Evolutionary conservation across 2,329 filamentous ascomycete species (phyloP), one percentile per base, ranked within the genome.

Genomic region (Coniella lustricola): DNA sequence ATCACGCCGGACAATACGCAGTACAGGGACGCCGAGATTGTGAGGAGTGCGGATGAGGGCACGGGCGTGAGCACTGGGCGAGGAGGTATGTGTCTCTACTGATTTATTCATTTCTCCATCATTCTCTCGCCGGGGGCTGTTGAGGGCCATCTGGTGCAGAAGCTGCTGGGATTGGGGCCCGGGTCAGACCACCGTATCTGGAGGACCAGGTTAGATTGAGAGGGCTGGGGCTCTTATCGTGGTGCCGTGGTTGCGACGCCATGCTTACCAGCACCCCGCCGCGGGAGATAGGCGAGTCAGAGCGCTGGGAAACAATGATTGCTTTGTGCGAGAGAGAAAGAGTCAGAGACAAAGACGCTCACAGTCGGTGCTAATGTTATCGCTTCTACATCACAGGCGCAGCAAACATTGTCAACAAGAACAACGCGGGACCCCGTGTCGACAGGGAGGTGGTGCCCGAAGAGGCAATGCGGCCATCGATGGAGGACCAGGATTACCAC

Each of bases 1-100:
- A 80, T 83, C 63, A 72, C 70, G 54, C 62, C 66, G 31, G 79
- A 83, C 60, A 62, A 73, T 52, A 82, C 77, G 33, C 59, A 72
- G 56, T 84, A 84, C 60, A 72, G 73, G 53, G 81, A 84, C 55
- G 81, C 79, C 57, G 76, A 79, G 54, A 77, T 84, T 46, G 77
- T 78, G 48, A 76, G 79, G 41, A 60, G 70, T 37, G 78, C 77
- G 43, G 60, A 66, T 3, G 68, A 70, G 60, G 77, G 77, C 54
- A 76, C 73, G 62, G 77, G 81, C 56, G 80, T 72, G 62, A 80
- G 76, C 61, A 72, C 76, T 9, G 78, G 78, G 18, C 73, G 77
- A 59, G 77, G 77, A 70, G 77, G 77, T 79, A 64, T 57, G 69
- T 57, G 25, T 40, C 36, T n/a, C n/a, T n/a, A n/a, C n/a, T n/a